Percentiles rank a stretch among this genome's conserved stretches.
These are phyloP conservation scores for Ramaria rubella DNA, from an alignment of 768 basidiomycete species.

Conservation along the genomic window DNA sequence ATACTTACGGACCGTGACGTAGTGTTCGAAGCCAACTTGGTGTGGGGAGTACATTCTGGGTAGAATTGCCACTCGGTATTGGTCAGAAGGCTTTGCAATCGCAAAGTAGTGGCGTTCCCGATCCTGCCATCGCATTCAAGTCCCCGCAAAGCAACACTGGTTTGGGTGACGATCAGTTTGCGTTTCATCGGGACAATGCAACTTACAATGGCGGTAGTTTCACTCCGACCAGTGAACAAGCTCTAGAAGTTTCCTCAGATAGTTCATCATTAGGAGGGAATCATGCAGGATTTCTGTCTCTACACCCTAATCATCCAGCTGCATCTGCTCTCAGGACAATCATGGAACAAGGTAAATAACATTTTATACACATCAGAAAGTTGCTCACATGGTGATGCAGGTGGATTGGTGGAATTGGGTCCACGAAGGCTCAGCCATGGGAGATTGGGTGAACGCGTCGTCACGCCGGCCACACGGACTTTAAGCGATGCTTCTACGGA, in stretches of 20 bases:
- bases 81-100: slow-evolving; percentile 40
- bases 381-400: slow-evolving; percentile 25
- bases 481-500: too few species aligned
- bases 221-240: too few species aligned
- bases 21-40: slow-evolving; percentile 34
- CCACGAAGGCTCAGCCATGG: slow-evolving; percentile 33
- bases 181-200: too few species aligned
- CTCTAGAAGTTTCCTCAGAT: too few species aligned
- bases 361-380: too few species aligned
- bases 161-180: not conserved
- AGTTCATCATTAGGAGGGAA: not conserved
- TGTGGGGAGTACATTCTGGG: slow-evolving; percentile 84
- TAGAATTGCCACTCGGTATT: slow-evolving; percentile 70
- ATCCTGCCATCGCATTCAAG: not conserved
- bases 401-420: slow-evolving; percentile 52
- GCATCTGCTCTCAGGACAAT: slow-evolving; percentile 52
- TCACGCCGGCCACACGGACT: too few species aligned
- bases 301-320: slow-evolving; percentile 16
- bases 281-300: not conserved
- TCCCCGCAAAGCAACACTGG: too few species aligned
- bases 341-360: slow-evolving; percentile 52
- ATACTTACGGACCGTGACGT: too few species aligned
- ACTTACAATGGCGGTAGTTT: too few species aligned
- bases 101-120: not conserved
- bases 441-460: too few species aligned